These are phyloP conservation scores for Ophiostoma piceae DNA, from an alignment of 2,329 filamentous ascomycete genomes.

Conservation along the genomic window DNA sequence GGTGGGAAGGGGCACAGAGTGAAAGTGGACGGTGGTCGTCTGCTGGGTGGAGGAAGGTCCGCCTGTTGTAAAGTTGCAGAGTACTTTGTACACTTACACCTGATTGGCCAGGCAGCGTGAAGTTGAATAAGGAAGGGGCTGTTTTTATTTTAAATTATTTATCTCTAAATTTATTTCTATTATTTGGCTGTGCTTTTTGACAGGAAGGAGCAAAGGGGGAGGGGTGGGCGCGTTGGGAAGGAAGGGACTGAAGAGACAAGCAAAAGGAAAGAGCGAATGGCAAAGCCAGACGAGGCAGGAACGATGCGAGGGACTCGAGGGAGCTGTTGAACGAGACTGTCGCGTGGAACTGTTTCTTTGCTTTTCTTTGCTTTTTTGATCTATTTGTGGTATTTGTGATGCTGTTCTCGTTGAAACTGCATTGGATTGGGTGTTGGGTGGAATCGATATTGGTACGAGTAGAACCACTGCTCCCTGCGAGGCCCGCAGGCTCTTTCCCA, in stretches of 20 bases:
- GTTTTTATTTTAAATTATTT: not conserved
- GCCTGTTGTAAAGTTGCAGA: constrained; percentile 18
- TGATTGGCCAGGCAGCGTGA: constrained; percentile 21
- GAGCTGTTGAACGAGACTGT: not conserved
- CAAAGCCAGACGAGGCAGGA: not conserved
- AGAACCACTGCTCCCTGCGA: not conserved
- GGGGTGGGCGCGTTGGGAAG: constrained; percentile 10
- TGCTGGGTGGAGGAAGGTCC: constrained; percentile 22
- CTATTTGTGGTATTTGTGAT: not conserved
- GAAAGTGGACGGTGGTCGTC: constrained; percentile 20
- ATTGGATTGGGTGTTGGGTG: not conserved
- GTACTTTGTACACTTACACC: constrained; percentile 24
- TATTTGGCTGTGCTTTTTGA: constrained; percentile 7
- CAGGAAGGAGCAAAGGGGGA: constrained; percentile 9
- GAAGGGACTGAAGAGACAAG: not conserved
- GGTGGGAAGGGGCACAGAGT: constrained; percentile 15
- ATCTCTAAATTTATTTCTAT: not conserved
- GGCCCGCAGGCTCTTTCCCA: constrained; percentile 7
- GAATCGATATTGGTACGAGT: not conserved
- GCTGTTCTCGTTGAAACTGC: not conserved
- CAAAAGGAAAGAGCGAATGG: constrained; percentile 7
- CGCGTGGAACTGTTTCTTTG: not conserved
- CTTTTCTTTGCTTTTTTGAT: not conserved
- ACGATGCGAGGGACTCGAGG: not conserved
- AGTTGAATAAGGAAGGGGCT: constrained; percentile 21